A percentile compares a stretch with the other conserved stretches of the same genome.
phyloP scores from a whole-genome alignment of 345 rosid species.

The Salix arbutifolia region DNA sequence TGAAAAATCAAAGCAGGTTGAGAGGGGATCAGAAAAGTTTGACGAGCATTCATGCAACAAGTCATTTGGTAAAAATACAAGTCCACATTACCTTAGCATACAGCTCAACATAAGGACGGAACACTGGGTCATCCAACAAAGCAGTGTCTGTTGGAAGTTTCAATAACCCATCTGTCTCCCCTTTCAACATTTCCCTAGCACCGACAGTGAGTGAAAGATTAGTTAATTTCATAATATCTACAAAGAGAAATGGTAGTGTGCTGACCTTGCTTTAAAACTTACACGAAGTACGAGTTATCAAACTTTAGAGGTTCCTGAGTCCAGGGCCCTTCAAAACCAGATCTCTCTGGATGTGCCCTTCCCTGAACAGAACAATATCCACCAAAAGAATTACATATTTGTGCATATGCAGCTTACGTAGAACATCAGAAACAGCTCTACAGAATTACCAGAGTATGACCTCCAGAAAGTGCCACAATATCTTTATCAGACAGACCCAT shows the following conservation, averaged over 20 bases:
- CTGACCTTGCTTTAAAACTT: conserved; percentile 25
- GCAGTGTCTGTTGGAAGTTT: conserved; percentile 85
- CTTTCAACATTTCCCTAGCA: conserved; percentile 65
- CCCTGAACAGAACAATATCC: conserved; percentile 45
- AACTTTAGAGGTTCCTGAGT: conserved; percentile 87
- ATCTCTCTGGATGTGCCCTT: conserved; percentile 87
- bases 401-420: not conserved
- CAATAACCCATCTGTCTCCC: conserved; percentile 73
- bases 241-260: not conserved
- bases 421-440: not conserved
- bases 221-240: not conserved
- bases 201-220: not conserved
- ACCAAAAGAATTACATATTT: conserved; percentile 9
- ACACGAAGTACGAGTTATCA: conserved; percentile 92
- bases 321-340: conserved; percentile 98
- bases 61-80: not conserved
- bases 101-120: conserved; percentile 66
- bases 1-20: not conserved
- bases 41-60: not conserved
- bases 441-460: conserved; percentile 43
- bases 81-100: conserved; percentile 64
- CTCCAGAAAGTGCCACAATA: conserved; percentile 70
- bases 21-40: not conserved
- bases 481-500: conserved; percentile 91
- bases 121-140: conserved; percentile 59